These are phyloP conservation scores for Scytalidium lignicola DNA, from an alignment of 2,329 filamentous ascomycete species.

Conservation along the genomic window DNA sequence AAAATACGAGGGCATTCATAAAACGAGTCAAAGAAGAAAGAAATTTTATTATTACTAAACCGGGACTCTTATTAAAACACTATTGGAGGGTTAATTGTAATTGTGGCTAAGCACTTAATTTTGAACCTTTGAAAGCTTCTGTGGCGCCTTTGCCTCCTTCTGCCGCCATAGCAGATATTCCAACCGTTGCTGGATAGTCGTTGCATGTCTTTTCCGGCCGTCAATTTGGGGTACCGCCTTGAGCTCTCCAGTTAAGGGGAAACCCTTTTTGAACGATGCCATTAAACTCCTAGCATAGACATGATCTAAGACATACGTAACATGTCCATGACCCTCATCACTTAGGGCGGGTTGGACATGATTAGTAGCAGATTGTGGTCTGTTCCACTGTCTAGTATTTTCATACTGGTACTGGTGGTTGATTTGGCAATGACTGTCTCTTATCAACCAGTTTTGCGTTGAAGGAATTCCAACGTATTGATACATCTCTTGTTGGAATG, in stretches of 20 bases:
- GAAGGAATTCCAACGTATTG: too few relatives aligned
- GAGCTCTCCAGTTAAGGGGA: slow-evolving; percentile 25
- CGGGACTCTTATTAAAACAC: too few relatives aligned
- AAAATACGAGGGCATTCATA: too few relatives aligned
- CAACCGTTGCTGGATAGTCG: slow-evolving; percentile 22
- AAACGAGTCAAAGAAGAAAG: too few relatives aligned
- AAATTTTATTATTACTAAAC: too few relatives aligned
- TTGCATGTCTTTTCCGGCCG: slow-evolving; percentile 10
- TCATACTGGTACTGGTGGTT: background rate
- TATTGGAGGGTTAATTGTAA: too few relatives aligned
- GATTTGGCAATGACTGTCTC: background rate
- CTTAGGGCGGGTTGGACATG: background rate
- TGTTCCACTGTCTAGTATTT: background rate
- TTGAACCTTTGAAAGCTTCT: background rate
- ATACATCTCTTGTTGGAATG: background rate
- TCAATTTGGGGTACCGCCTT: slow-evolving; percentile 6
- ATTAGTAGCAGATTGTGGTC: too few relatives aligned
- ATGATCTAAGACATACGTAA: slow-evolving; percentile 15
- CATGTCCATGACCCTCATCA: slow-evolving; percentile 17
- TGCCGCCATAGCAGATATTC: slow-evolving; percentile 19
- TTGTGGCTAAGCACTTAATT: too few relatives aligned
- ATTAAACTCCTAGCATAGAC: slow-evolving; percentile 19
- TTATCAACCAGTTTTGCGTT: background rate
- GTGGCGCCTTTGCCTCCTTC: slow-evolving; percentile 17
- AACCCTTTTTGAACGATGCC: slow-evolving; percentile 21